Conservation (phyloP, 2,329 filamentous ascomycete species). For the Epichloe baconii region DNA sequence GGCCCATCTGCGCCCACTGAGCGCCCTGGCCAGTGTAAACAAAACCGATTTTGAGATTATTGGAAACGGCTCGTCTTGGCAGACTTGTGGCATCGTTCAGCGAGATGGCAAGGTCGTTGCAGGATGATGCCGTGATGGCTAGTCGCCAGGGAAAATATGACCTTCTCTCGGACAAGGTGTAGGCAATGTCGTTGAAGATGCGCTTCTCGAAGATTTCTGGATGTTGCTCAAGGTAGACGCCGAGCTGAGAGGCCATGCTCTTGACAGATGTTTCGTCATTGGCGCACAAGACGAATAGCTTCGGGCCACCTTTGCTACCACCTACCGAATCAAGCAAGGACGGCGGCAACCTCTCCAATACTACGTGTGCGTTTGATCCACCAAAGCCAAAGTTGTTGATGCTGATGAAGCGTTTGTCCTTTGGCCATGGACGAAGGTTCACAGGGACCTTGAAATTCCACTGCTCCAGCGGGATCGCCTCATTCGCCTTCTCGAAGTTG, state of each 20-base stretch:
- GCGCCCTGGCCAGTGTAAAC: constrained; percentile 29
- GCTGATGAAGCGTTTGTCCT: constrained; percentile 34
- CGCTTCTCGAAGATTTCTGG: constrained; percentile 28
- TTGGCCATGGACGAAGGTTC: constrained; percentile 33
- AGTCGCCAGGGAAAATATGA: constrained; percentile 30
- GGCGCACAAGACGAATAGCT: constrained; percentile 30
- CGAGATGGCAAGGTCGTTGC: constrained; percentile 29
- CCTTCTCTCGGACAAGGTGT: constrained; percentile 33
- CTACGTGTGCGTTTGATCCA: constrained; percentile 30
- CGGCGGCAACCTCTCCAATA: constrained; percentile 17
- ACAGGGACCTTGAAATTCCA: constrained; percentile 36
- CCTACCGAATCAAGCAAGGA: not conserved
- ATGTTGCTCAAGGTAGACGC: constrained; percentile 28
- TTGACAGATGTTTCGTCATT: constrained; percentile 23
- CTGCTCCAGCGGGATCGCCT: constrained; percentile 33
- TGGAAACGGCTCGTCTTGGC: constrained; percentile 5
- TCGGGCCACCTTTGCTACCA: constrained; percentile 6
- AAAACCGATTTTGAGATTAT: constrained; percentile 16
- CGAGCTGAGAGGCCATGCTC: constrained; percentile 17
- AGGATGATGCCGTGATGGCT: constrained; percentile 29
- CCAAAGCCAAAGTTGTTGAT: constrained; percentile 36
- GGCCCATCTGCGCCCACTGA: constrained; percentile 25
- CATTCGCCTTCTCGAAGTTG: constrained; percentile 36
- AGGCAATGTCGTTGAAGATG: constrained; percentile 33
- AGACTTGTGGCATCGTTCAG: constrained; percentile 22